phyloP scores from a whole-genome alignment of 495 filamentous ascomycete species.

The Trichoderma gamsii region DNA sequence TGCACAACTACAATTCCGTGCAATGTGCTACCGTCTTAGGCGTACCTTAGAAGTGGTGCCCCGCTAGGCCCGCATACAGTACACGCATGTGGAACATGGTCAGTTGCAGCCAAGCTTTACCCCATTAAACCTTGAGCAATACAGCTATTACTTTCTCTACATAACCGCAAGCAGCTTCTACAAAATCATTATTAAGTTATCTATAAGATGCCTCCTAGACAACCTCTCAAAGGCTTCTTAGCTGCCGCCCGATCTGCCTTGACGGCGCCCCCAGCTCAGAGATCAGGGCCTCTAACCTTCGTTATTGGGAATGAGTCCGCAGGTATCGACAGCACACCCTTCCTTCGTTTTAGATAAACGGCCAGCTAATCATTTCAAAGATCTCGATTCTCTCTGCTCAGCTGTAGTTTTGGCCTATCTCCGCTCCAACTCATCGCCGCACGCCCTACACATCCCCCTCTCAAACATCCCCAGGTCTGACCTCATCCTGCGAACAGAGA shows the following conservation, averaged over 20 bases:
- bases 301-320: slow-evolving; percentile 72
- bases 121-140: too few relatives aligned
- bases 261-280: slow-evolving; percentile 28
- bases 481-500: slow-evolving; percentile 73
- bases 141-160: too few relatives aligned
- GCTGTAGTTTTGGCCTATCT: slow-evolving; percentile 83
- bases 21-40: too few relatives aligned
- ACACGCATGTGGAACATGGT: too few relatives aligned
- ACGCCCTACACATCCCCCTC: slow-evolving; percentile 68
- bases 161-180: background rate
- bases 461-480: slow-evolving; percentile 67
- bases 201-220: background rate
- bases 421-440: slow-evolving; percentile 44
- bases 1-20: too few relatives aligned
- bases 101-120: too few relatives aligned
- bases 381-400: slow-evolving; percentile 88
- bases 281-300: slow-evolving; percentile 47
- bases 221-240: slow-evolving; percentile 26
- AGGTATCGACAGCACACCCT: slow-evolving; percentile 35
- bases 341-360: slow-evolving; percentile 15
- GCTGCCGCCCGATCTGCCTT: slow-evolving; percentile 36
- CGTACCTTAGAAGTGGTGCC: too few relatives aligned
- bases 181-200: background rate
- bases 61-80: too few relatives aligned
- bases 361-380: slow-evolving; percentile 31